Conservation (phyloP, 768 basidiomycete genomes). For the Candolleomyces efflorescens region DNA sequence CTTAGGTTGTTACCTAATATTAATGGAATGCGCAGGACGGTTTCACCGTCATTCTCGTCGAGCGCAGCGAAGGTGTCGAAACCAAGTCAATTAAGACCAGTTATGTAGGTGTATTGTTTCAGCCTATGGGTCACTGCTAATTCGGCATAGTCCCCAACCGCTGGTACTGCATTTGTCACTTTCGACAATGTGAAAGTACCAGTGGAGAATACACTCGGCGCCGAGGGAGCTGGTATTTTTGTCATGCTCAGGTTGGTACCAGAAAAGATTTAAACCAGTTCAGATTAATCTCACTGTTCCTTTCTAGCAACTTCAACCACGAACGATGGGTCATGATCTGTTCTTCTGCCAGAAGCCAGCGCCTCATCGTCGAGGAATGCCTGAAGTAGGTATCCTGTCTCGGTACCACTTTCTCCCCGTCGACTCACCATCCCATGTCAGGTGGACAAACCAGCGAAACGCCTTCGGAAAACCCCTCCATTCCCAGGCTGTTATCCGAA, state of each 20-base stretch:
- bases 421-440: constrained; percentile 20
- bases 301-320: constrained; percentile 82
- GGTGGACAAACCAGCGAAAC: constrained; percentile 84
- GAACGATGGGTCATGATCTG: constrained; percentile 93
- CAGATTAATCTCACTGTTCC: background rate
- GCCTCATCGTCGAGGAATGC: constrained; percentile 11
- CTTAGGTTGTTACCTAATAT: background rate
- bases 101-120: constrained; percentile 26
- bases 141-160: constrained; percentile 54
- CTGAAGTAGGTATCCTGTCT: background rate
- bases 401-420: background rate
- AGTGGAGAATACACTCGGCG: constrained; percentile 77
- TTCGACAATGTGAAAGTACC: constrained; percentile 85
- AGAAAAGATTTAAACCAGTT: background rate
- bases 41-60: constrained; percentile 83
- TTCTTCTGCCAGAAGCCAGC: constrained; percentile 45
- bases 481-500: constrained; percentile 83
- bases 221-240: constrained; percentile 65
- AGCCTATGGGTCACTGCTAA: background rate
- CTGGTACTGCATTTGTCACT: constrained; percentile 76
- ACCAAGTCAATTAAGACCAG: constrained; percentile 83
- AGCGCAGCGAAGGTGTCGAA: constrained; percentile 76
- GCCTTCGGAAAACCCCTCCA: constrained; percentile 87
- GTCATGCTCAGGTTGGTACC: constrained; percentile 41
- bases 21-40: constrained; percentile 36